A percentile compares a stretch with the other conserved stretches of the same genome.
Evolutionary conservation across 2,329 filamentous ascomycete species (phyloP).

Genomic region (Trichoderma sp.): DNA sequence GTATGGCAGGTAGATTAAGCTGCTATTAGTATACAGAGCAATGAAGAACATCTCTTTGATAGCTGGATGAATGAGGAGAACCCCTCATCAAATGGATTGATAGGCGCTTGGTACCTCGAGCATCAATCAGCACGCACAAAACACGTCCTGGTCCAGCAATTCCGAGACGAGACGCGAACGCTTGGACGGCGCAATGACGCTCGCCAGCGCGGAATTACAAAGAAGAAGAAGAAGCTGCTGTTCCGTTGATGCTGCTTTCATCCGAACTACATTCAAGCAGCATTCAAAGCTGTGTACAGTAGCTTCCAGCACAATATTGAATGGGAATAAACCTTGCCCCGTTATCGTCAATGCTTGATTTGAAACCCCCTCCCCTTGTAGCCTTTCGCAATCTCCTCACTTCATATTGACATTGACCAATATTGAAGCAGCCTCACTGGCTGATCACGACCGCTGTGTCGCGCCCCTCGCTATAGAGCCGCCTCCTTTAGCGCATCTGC

Average conservation of each 20-base stretch:
- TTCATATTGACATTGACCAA: too few relatives aligned
- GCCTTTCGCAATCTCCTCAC: slow-evolving; percentile 1
- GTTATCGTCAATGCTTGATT: neutral
- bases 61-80: neutral
- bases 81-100: too few relatives aligned
- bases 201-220: neutral
- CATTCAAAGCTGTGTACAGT: neutral
- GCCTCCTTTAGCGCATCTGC: slow-evolving; percentile 6
- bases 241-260: neutral
- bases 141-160: neutral
- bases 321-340: neutral
- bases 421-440: too few relatives aligned
- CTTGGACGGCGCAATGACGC: neutral
- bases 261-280: neutral
- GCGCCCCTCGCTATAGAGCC: neutral
- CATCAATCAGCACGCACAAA: neutral
- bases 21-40: too few relatives aligned
- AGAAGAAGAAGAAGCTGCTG: neutral
- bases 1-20: too few relatives aligned
- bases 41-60: neutral
- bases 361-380: neutral
- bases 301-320: neutral
- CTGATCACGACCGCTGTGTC: neutral
- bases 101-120: neutral
- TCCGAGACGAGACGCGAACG: neutral